Evolutionary conservation across 768 basidiomycete genomes (phyloP).

Genomic region (Baorangia bicolor): DNA sequence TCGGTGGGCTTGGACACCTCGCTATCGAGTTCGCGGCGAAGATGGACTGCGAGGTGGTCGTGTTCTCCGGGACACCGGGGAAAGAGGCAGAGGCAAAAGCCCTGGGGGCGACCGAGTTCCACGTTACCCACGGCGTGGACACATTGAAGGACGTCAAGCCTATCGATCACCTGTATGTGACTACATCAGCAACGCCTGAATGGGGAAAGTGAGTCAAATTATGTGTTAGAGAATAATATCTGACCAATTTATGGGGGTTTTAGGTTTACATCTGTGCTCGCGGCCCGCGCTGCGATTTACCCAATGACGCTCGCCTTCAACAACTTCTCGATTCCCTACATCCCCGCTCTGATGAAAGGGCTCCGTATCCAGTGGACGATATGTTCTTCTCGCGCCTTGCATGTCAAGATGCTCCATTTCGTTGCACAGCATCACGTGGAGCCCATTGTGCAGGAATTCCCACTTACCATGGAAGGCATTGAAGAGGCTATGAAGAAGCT

Average conservation of each 20-base stretch:
- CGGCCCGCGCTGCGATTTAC: slow-evolving; percentile 14
- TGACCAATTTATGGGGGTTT: neutral
- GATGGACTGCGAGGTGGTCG: slow-evolving; percentile 30
- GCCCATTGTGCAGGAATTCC: slow-evolving; percentile 29
- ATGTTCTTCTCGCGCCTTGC: slow-evolving; percentile 1
- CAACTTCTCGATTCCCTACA: slow-evolving; percentile 14
- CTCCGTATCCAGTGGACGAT: slow-evolving; percentile 9
- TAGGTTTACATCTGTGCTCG: slow-evolving; percentile 19
- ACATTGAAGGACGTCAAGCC: neutral
- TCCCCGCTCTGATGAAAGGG: slow-evolving; percentile 13
- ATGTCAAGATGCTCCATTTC: slow-evolving; percentile 28
- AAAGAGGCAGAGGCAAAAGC: slow-evolving; percentile 28
- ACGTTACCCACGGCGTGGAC: neutral
- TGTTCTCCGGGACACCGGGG: slow-evolving; percentile 21
- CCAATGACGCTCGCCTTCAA: slow-evolving; percentile 17
- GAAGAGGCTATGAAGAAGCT: slow-evolving; percentile 2
- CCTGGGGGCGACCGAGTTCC: slow-evolving; percentile 30
- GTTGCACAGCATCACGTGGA: slow-evolving; percentile 18
- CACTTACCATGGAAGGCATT: slow-evolving; percentile 25
- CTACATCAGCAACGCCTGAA: slow-evolving; percentile 5
- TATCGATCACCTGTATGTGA: neutral
- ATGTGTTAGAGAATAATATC: neutral
- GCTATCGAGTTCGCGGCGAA: slow-evolving; percentile 30
- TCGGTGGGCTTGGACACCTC: slow-evolving; percentile 33
- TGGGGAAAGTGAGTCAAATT: slow-evolving; percentile 4